Base-by-base conservation (phyloP, 352 stramenopile genomes). In the Globisporangium spinosum region DNA sequence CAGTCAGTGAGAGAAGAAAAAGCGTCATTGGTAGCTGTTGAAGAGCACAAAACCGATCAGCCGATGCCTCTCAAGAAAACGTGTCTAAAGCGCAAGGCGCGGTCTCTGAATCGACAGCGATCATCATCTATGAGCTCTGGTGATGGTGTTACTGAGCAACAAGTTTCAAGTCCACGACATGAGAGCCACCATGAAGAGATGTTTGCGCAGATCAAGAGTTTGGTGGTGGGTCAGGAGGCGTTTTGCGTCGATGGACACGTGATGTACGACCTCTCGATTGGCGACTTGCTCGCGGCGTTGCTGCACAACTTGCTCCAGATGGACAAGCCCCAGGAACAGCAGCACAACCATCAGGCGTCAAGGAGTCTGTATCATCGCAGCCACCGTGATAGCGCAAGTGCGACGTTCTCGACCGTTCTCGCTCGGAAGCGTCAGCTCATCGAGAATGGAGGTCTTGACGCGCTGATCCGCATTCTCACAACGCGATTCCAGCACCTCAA, bases 1-100 rank as follows among this genome's bases (percentile, higher is more conserved):
- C 17, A 51, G 57, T 5, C 2, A 12, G 17, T 12, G 40, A 8
- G 2, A 35, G 22, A 25, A 60, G n/a, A 20, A 29, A 45, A 29
- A 27, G 22, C 25, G 15, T 1, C 6, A 47, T n/a, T 25, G 25
- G 38, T 12, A 32, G 10, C 23, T 29, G 12, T 25, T 35, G 53
- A 58, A 58, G 22, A 17, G 22, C 23, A 35, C 10, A 58, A 35
- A 29, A 12, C 13, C 17, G 53, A 35, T 12, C 2, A 59, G 17
- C 4, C 40, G 34, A 23, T 58, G 38, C 34, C 63, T 27, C 17
- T 74, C 55, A 82, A 70, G 38, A 85, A 82, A 49, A 77, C 67
- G 22, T 88, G 76, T 43, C 69, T 92, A 56, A 92, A 85, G 60
- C 68, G 82, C 35, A 92, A 89, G 62, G 70, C 69, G 8, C 63